phyloP scores from a whole-genome alignment of 139 green algal genomes.

The Coelastrella sp. region DNA sequence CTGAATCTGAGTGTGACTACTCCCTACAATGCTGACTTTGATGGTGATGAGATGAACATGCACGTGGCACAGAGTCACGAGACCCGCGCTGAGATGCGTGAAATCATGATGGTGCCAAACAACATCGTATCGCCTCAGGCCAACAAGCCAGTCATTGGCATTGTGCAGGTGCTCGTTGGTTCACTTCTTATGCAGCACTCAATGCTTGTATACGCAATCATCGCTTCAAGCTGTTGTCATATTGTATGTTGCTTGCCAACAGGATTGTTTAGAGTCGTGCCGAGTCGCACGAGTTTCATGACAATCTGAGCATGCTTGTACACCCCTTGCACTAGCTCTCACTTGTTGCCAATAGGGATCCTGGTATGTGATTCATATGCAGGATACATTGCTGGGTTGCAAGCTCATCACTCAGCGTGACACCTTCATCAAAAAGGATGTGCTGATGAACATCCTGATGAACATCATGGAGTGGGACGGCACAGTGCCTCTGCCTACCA shows the following conservation, averaged over 20 bases:
- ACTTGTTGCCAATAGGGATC: no score
- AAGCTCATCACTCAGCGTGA: constrained; percentile 97
- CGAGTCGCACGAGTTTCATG: no score
- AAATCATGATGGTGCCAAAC: constrained; percentile 98
- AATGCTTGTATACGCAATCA: no score
- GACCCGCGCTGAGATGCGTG: constrained; percentile 91
- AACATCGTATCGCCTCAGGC: constrained; percentile 98
- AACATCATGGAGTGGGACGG: constrained; percentile 94
- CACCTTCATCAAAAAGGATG: constrained; percentile 96
- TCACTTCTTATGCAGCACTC: no score
- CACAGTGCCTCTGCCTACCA: constrained; percentile 88
- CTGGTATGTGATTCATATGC: no score
- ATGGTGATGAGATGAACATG: constrained; percentile 99
- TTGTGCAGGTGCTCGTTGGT: constrained; percentile 84
- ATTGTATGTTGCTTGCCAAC: no score
- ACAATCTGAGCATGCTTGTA: no score
- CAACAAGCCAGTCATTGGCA: constrained; percentile 99
- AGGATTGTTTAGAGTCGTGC: no score
- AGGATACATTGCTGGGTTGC: constrained; percentile 95
- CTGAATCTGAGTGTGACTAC: constrained; percentile 97
- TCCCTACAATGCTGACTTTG: constrained; percentile 99
- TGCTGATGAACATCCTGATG: constrained; percentile 99
- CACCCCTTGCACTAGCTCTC: no score
- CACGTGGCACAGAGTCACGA: constrained; percentile 96
- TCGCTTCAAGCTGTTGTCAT: no score